phyloP scores from a whole-genome alignment of 345 rosid species.

The Excoecaria cochinchinensis region DNA sequence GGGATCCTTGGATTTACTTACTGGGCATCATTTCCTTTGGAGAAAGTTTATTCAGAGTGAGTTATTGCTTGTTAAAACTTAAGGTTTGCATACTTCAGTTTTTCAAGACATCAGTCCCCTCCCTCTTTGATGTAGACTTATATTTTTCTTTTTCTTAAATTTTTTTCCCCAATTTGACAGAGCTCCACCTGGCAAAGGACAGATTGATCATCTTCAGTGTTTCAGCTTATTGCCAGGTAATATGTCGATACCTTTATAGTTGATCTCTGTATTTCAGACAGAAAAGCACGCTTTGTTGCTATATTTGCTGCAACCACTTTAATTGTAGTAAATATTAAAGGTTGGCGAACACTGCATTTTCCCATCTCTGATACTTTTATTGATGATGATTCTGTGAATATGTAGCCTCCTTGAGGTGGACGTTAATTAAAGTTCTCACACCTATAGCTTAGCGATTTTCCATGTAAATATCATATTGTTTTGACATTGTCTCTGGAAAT shows the following conservation, averaged over 20 bases:
- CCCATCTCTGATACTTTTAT: not conserved
- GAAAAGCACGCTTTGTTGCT: constrained; percentile 10
- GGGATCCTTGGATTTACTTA: constrained; percentile 85
- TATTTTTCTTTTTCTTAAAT: not conserved
- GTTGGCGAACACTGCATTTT: not conserved
- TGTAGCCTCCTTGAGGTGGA: not conserved
- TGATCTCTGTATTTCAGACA: not conserved
- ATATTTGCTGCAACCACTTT: not conserved
- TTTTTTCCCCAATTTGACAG: constrained; percentile 42
- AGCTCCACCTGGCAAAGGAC: constrained; percentile 30
- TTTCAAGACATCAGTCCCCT: not conserved
- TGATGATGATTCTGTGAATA: not conserved
- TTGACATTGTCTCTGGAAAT: not conserved
- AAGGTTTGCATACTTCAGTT: not conserved
- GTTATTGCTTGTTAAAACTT: constrained; percentile 27
- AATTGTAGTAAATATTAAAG: not conserved
- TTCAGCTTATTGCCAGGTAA: constrained; percentile 81
- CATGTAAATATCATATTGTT: not conserved
- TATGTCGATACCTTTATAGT: not conserved
- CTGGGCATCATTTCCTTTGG: constrained; percentile 67
- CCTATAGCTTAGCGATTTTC: not conserved
- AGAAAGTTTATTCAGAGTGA: constrained; percentile 67
- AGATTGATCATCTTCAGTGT: constrained; percentile 46
- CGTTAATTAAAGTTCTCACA: not conserved
- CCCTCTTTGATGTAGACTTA: not conserved